Evolutionary conservation across 345 rosid species (phyloP).

Genomic region (Heritiera littoralis): DNA sequence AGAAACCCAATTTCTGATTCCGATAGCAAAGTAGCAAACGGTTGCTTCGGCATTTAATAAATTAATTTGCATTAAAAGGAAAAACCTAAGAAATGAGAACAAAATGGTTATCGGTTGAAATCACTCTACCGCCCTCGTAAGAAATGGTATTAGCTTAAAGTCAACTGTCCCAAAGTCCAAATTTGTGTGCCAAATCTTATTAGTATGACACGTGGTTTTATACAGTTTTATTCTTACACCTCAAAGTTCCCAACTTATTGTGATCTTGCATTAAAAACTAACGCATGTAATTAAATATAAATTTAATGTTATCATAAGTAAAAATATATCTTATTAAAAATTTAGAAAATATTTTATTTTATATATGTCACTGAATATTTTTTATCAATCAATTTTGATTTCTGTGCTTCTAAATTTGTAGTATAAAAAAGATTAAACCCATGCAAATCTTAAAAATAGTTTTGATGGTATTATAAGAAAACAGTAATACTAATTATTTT

Average conservation of each 20-base stretch:
- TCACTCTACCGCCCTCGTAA: not conserved
- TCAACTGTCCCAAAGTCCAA: conserved; percentile 16
- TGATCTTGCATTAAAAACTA: no score
- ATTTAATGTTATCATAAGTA: no score
- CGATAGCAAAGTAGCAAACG: not conserved
- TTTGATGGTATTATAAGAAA: no score
- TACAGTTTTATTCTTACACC: not conserved
- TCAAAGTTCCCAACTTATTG: not conserved
- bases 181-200: not conserved
- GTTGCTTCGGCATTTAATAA: not conserved
- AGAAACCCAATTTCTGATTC: not conserved
- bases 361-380: no score
- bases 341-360: no score
- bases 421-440: not conserved
- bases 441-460: no score
- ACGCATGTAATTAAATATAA: no score
- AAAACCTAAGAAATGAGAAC: not conserved
- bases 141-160: not conserved
- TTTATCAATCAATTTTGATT: no score
- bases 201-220: conserved; percentile 13
- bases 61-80: not conserved
- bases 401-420: no score
- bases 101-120: not conserved
- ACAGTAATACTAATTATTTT: no score
- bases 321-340: no score